A percentile compares a stretch with the other conserved stretches of the same genome.
Evolutionary conservation across 1,284 basidiomycete species (phyloP).

Genomic region (Megacollybia platyphylla): DNA sequence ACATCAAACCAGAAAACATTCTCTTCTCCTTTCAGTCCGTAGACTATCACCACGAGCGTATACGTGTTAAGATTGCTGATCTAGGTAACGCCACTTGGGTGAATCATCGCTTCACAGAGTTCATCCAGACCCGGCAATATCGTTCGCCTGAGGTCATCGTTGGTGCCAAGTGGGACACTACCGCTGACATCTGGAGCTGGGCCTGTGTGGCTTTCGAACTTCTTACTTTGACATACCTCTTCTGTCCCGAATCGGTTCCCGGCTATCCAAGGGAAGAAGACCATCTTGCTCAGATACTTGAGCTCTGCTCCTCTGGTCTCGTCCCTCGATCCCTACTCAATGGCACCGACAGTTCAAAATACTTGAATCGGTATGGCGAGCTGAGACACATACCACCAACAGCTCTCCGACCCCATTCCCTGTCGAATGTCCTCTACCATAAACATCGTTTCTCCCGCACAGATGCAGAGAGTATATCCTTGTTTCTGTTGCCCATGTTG

Average conservation of each 20-base stretch:
- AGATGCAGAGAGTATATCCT: too few species aligned
- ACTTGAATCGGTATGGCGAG: conserved; percentile 87
- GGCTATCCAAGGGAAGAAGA: conserved; percentile 90
- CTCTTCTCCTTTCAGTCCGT: conserved; percentile 89
- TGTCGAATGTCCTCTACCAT: too few species aligned
- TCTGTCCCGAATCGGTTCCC: conserved; percentile 70
- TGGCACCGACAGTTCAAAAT: conserved; percentile 91
- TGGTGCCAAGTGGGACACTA: conserved; percentile 88
- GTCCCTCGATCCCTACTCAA: conserved; percentile 74
- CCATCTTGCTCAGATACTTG: conserved; percentile 97
- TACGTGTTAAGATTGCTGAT: conserved; percentile 99
- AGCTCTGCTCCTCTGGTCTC: conserved; percentile 71
- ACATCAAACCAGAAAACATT: conserved; percentile 88
- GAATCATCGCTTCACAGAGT: conserved; percentile 90
- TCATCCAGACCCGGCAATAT: conserved; percentile 96
- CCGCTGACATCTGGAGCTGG: conserved; percentile 94
- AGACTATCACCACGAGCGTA: conserved; percentile 43
- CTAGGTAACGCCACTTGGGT: conserved; percentile 87
- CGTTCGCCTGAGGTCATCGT: conserved; percentile 96
- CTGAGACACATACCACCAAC: too few species aligned
- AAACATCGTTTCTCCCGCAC: too few species aligned
- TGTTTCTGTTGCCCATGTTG: too few species aligned
- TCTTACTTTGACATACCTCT: conserved; percentile 84
- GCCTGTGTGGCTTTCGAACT: conserved; percentile 90
- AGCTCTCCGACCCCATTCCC: too few species aligned